Base-by-base conservation (phyloP, 441 rosid genomes). In the Euphorbia schlechtendalii region DNA sequence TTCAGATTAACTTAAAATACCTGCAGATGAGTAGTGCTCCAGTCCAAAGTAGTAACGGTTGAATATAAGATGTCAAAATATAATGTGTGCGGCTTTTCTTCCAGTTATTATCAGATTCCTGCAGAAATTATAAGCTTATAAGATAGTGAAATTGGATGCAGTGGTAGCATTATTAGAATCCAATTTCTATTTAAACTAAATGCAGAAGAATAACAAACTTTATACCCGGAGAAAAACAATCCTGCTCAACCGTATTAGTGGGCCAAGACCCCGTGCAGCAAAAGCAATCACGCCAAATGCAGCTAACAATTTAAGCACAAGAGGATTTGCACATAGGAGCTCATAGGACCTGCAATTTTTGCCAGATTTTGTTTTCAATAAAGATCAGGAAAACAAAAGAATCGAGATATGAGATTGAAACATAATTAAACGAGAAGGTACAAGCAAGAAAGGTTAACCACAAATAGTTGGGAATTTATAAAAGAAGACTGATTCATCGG, bases 1-100 rank as follows among this genome's bases (percentile, higher is more conserved):
- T 34, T 59, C 28, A 48, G 53, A 55, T 64, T 18, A 34, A 62
- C 24, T 68, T 58, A 65, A 48, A 22, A 58, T 75, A 92, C 98
- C 96, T 83, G 98, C 98, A 88, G 59, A 92, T 55, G 54, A 84
- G 86, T 62, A 79, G 75, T 66, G 92, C 85, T 66, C 96, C 96
- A 71, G 77, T 71, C 98, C 98, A 92, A 28, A 92, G 75, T 71
- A 92, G 80, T 71, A 89, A 73, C 65, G 98, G 96, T 74, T 83
- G 96, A 76, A 89, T 56, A 80, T 85, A 92, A 28, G 86, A 86
- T 24, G 89, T 83, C 79, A 84, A 65, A 66, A 85, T 66, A 69
- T 78, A 69, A 73, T 82, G 71, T 5, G 90, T 76, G 14, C 78
- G 78, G 67, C 95, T 92, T 77, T 79, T 89, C 71, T 84, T 83